Conservation (phyloP, 768 basidiomycete species). For the Rhodocollybia butyracea region DNA sequence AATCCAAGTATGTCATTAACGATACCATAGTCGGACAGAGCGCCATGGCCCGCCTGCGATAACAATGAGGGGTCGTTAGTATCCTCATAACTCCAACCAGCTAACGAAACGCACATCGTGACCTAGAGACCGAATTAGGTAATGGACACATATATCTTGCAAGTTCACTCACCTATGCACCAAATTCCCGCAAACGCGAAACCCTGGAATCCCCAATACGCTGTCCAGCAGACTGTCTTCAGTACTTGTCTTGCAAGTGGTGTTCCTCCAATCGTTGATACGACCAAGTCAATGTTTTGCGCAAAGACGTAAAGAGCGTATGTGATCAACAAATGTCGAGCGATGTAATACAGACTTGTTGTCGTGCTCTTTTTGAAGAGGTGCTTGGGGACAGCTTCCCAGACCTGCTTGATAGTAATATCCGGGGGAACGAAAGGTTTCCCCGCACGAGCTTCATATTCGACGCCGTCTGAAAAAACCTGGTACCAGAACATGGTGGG, state of each 20-base stretch:
- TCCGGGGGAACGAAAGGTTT: conserved; percentile 40
- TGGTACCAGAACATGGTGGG: conserved; percentile 38
- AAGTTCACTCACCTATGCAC: conserved; percentile 31
- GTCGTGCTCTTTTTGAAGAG: conserved; percentile 43
- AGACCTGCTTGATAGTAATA: conserved; percentile 38
- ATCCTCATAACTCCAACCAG: not conserved
- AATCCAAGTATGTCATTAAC: conserved; percentile 40
- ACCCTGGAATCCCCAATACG: conserved; percentile 53
- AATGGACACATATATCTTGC: too few relatives aligned
- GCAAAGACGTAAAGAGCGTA: conserved; percentile 37
- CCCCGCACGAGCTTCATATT: conserved; percentile 41
- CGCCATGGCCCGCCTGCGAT: conserved; percentile 46
- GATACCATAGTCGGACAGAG: conserved; percentile 35
- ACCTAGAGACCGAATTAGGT: conserved; percentile 21
- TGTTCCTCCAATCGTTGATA: conserved; percentile 3
- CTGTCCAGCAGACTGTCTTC: conserved; percentile 33
- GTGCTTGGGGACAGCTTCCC: conserved; percentile 43
- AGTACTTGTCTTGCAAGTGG: conserved; percentile 14
- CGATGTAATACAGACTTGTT: conserved; percentile 41
- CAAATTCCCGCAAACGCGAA: conserved; percentile 40
- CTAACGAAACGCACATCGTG: conserved; percentile 34
- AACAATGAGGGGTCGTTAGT: not conserved
- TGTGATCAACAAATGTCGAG: conserved; percentile 38
- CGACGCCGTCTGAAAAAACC: conserved; percentile 43
- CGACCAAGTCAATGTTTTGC: conserved; percentile 26